phyloP scores from a whole-genome alignment of 106 monocot species.

The Dioscorea alata region DNA sequence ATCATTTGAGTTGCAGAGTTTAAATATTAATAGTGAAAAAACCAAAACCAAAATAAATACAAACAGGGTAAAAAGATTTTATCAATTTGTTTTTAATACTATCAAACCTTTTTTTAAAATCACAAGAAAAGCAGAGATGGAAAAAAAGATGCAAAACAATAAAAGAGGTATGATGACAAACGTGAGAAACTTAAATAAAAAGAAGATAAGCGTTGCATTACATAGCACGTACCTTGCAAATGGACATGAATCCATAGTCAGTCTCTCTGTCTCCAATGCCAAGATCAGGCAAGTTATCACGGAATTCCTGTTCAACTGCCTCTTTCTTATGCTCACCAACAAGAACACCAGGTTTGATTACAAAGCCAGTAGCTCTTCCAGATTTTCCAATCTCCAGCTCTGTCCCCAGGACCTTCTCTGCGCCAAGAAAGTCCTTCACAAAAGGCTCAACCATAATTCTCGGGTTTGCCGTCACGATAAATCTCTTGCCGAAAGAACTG shows the following conservation, averaged over 20 bases:
- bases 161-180: too few relatives aligned
- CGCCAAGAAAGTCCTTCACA: constrained; percentile 20
- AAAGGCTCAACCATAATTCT: constrained; percentile 38
- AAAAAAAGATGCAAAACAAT: too few relatives aligned
- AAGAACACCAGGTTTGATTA: constrained; percentile 27
- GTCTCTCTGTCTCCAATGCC: constrained; percentile 27
- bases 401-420: constrained; percentile 23
- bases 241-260: constrained; percentile 23
- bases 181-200: too few relatives aligned
- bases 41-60: too few relatives aligned
- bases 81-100: too few relatives aligned
- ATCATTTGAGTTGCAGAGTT: too few relatives aligned
- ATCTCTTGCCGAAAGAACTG: constrained; percentile 22
- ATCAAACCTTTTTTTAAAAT: too few relatives aligned
- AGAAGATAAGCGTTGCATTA: neutral
- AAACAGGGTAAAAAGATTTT: too few relatives aligned
- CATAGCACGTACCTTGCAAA: constrained; percentile 20
- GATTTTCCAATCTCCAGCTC: constrained; percentile 23
- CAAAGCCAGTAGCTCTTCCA: constrained; percentile 29
- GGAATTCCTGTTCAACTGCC: constrained; percentile 15
- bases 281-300: constrained; percentile 14
- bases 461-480: constrained; percentile 26
- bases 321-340: constrained; percentile 21
- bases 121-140: too few relatives aligned
- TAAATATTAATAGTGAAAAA: too few relatives aligned